Base-by-base conservation (phyloP, 805 yeast genomes). In the Sugiyamaella floridensis region DNA sequence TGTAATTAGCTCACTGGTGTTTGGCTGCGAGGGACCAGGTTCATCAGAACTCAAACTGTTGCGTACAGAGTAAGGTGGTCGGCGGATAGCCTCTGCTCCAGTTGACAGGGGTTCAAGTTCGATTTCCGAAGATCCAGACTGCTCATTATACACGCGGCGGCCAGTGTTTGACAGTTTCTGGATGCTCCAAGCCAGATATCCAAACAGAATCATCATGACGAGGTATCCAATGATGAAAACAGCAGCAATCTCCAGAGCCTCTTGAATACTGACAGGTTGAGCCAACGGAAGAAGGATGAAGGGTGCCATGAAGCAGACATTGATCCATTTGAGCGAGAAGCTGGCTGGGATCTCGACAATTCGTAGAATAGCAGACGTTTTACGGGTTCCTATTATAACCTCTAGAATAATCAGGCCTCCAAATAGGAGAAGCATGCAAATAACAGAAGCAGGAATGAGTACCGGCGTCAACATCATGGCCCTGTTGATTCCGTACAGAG, bases 231-330 rank as follows among this genome's bases (percentile, higher is more conserved):
- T 57, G 6, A 83, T 73, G 59, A 85, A 86, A 6, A 85, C 86
- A 0, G 82, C 92, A 0, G 86, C 87, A 40, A 86, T 86, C 49
- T 82, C 82, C 59, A 83, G 71, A 10, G 87, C 86, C 59, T 86
- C 92, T 19, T 75, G 77, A 43, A 82, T 82, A 15, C 82, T 72
- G 47, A 86, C 82, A 55, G 77, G 77, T n/a, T 78, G 76, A 11
- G 87, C 77, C 50, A 85, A 72, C 0, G 92, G 92, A 34, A 86
- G 73, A 0, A 83, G 77, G 40, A 86, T 79, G 62, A 86, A 86
- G 0, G 89, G 82, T 0, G 93, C 92, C 0, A 87, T 81, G 72
- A 86, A 86, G 63, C 82, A 85, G 5, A 84, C 76, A 63, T 83
- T 85, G 68, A 86, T 86, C 92, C 93, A 86, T 51, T 84, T 74